Evolutionary conservation across 164 flowering plant genomes (phyloP).

Genomic region (Umbellularia californica): DNA sequence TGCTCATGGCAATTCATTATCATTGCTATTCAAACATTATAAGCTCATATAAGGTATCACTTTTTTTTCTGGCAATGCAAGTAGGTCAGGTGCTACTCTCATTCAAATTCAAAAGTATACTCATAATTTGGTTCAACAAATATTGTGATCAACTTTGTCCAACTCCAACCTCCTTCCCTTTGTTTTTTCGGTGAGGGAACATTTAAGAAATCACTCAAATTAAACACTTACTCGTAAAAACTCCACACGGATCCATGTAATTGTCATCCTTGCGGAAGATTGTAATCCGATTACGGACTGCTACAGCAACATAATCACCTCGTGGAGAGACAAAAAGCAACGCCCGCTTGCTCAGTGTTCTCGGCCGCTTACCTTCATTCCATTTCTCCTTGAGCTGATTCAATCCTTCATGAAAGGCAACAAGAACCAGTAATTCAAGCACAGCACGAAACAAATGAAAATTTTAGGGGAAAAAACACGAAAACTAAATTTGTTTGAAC

Average conservation of each 20-base stretch:
- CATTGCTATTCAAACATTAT: too few species aligned
- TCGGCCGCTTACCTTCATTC: slow-evolving; percentile 42
- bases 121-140: too few species aligned
- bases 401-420: slow-evolving; percentile 38
- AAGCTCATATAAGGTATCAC: too few species aligned
- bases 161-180: too few species aligned
- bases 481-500: too few species aligned
- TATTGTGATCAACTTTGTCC: too few species aligned
- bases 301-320: slow-evolving; percentile 83
- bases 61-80: too few species aligned
- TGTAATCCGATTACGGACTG: slow-evolving; percentile 64
- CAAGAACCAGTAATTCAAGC: neutral
- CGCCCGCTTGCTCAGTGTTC: slow-evolving; percentile 34
- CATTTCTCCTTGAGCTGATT: slow-evolving; percentile 67
- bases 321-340: slow-evolving; percentile 68
- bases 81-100: too few species aligned
- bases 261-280: slow-evolving; percentile 66
- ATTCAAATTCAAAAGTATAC: too few species aligned
- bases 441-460: neutral
- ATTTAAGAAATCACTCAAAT: neutral
- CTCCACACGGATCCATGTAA: slow-evolving; percentile 70
- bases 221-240: slow-evolving; percentile 50
- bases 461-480: neutral
- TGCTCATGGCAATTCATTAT: too few species aligned
- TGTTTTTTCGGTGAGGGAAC: too few species aligned